A percentile compares a stretch with the other conserved stretches of the same genome.
Conservation (phyloP, 768 basidiomycete genomes). For the Kwoniella sp. region DNA sequence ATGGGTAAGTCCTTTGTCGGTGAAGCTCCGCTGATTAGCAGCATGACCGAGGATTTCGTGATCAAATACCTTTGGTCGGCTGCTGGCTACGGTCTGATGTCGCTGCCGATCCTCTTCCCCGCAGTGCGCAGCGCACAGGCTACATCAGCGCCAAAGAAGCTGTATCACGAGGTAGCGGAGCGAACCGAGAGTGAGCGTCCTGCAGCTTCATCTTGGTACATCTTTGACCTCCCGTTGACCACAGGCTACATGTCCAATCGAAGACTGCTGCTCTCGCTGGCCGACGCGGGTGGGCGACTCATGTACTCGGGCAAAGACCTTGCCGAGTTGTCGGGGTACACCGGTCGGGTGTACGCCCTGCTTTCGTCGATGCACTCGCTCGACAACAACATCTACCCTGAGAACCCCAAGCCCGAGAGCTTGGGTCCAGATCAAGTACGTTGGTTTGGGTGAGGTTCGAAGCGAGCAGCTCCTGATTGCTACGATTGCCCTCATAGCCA, state of each 20-base stretch:
- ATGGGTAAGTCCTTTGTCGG: slow-evolving; percentile 14
- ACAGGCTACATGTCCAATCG: slow-evolving; percentile 88
- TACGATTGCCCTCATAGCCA: slow-evolving; percentile 37
- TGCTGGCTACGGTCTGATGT: slow-evolving; percentile 83
- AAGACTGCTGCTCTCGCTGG: slow-evolving; percentile 83
- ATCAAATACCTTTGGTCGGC: slow-evolving; percentile 97
- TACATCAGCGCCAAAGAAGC: background rate
- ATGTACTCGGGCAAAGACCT: slow-evolving; percentile 98
- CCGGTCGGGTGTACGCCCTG: slow-evolving; percentile 80
- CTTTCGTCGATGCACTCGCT: slow-evolving; percentile 79
- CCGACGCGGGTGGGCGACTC: slow-evolving; percentile 88
- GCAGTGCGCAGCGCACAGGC: slow-evolving; percentile 8
- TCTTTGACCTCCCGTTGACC: background rate
- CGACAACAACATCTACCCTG: slow-evolving; percentile 50
- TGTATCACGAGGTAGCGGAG: slow-evolving; percentile 33
- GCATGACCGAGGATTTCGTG: slow-evolving; percentile 92
- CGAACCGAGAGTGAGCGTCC: slow-evolving; percentile 42
- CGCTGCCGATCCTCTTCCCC: slow-evolving; percentile 78
- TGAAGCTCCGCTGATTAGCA: slow-evolving; percentile 50
- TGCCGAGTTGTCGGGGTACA: slow-evolving; percentile 89
- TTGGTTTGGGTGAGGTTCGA: background rate
- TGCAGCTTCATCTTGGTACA: slow-evolving; percentile 1
- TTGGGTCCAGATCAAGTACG: slow-evolving; percentile 49
- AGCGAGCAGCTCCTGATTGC: background rate
- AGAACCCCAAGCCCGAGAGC: slow-evolving; percentile 53